phyloP scores from a whole-genome alignment of 768 basidiomycete species.

The Rhizopogon salebrosus region DNA sequence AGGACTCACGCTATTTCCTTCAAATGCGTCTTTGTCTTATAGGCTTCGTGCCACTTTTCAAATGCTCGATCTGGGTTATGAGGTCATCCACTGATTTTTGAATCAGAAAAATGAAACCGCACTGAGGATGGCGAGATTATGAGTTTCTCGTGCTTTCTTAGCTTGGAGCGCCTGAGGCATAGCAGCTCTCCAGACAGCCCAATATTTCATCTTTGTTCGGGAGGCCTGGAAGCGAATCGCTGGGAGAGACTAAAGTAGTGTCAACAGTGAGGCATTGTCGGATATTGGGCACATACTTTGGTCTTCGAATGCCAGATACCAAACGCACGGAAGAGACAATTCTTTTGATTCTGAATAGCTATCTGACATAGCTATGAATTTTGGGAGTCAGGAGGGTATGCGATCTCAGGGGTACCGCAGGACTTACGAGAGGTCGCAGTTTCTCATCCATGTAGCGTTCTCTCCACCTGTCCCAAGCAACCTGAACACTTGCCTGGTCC shows the following conservation, averaged over 20 bases:
- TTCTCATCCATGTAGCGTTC: conserved; percentile 62
- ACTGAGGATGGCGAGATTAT: conserved; percentile 55
- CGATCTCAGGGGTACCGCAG: neutral
- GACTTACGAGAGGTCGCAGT: conserved; percentile 58
- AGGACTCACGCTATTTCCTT: conserved; percentile 79
- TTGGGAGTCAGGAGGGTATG: conserved; percentile 3
- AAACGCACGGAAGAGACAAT: conserved; percentile 62
- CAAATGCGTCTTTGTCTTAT: conserved; percentile 64
- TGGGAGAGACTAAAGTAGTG: conserved; percentile 56
- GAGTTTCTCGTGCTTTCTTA: conserved; percentile 59
- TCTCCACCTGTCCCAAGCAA: conserved; percentile 77
- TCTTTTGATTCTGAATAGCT: conserved; percentile 51
- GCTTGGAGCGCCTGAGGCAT: conserved; percentile 68
- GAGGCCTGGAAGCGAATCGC: conserved; percentile 73
- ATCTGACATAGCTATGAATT: conserved; percentile 37
- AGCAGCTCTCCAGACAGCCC: conserved; percentile 60
- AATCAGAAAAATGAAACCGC: conserved; percentile 25
- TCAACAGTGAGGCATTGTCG: conserved; percentile 5
- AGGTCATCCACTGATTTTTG: neutral
- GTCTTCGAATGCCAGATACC: conserved; percentile 73
- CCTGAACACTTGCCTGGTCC: conserved; percentile 42
- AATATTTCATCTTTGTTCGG: conserved; percentile 53
- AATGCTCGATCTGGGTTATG: conserved; percentile 41
- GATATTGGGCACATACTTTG: conserved; percentile 39
- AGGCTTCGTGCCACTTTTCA: conserved; percentile 62